Evolutionary conservation across 2,329 filamentous ascomycete genomes (phyloP), one percentile per base, ranked within the genome.

Genomic region (Exophiala sp.): DNA sequence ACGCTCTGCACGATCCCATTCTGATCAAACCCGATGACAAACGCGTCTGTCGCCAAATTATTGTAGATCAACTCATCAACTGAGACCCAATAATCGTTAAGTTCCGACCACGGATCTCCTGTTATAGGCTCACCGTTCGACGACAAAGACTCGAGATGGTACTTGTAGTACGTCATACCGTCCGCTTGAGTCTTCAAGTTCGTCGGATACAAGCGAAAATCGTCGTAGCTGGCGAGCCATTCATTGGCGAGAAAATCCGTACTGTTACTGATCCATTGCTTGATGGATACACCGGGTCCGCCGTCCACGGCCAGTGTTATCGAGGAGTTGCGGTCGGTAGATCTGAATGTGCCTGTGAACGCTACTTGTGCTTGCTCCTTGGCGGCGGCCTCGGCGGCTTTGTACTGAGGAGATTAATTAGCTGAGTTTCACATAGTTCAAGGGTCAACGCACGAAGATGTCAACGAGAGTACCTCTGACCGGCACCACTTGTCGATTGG

Each of bases 71-170:
- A 42, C 42, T 56, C 61, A 43, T 65, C 66, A 29, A 65, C 32
- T 21, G 62, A 45, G 47, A 63, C 33, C 64, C 65, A 68, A 8
- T 65, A 64, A 7, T 67, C 62, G 48, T 65, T 67, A 41, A 62
- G 65, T 16, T 63, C 57, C 10, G 63, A 65, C 5, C 49, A 61
- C 39, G 45, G 50, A 51, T 68, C 42, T 44, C 35, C 41, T 7
- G 24, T 63, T 3, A 61, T 63, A 14, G 63, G 44, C 36, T 63
- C 65, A 18, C 62, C 61, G 40, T 53, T 52, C 45, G 65, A 59
- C 45, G 63, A 60, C 14, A 66, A 55, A 11, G 63, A 51, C 12
- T 53, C 61, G 10, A 47, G 33, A 45, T 47, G 38, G 20, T 47
- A 47, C 16, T 54, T 47, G 36, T 43, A 49, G 32, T 48, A 43